These are phyloP conservation scores for Colletotrichum tabaci DNA, from an alignment of 2,329 filamentous ascomycete species.

Conservation along the genomic window DNA sequence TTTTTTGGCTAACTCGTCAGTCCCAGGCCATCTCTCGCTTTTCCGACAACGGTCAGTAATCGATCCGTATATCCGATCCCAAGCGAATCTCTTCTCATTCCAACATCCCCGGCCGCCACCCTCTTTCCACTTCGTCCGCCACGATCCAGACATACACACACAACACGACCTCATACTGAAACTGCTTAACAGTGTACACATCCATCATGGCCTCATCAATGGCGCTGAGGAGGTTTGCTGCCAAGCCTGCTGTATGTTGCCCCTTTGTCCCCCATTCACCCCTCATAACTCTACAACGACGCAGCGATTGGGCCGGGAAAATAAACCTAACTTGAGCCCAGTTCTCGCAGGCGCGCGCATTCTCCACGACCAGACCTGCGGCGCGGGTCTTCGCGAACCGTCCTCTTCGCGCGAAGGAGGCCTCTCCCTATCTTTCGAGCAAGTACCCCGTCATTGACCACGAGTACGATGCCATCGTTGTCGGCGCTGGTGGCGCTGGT, in stretches of 20 bases:
- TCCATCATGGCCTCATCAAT: slow-evolving; percentile 73
- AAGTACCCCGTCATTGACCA: slow-evolving; percentile 99
- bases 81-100: not conserved
- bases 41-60: slow-evolving; percentile 35
- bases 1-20: not conserved
- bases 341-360: slow-evolving; percentile 81
- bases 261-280: slow-evolving; percentile 23
- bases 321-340: slow-evolving; percentile 51
- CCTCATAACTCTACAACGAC: not conserved
- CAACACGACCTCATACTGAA: slow-evolving; percentile 15
- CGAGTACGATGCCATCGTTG: slow-evolving; percentile 98
- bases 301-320: not conserved
- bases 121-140: not conserved
- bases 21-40: slow-evolving; percentile 23
- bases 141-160: not conserved
- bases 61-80: not conserved
- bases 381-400: slow-evolving; percentile 89
- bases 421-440: slow-evolving; percentile 85
- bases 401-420: slow-evolving; percentile 93
- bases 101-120: slow-evolving; percentile 22
- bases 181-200: slow-evolving; percentile 16
- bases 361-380: slow-evolving; percentile 88
- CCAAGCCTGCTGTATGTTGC: slow-evolving; percentile 69
- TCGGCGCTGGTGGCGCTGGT: slow-evolving; percentile 86
- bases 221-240: slow-evolving; percentile 73